Evolutionary conservation across 2,329 filamentous ascomycete species (phyloP).

Genomic region (Ascochyta fabae): DNA sequence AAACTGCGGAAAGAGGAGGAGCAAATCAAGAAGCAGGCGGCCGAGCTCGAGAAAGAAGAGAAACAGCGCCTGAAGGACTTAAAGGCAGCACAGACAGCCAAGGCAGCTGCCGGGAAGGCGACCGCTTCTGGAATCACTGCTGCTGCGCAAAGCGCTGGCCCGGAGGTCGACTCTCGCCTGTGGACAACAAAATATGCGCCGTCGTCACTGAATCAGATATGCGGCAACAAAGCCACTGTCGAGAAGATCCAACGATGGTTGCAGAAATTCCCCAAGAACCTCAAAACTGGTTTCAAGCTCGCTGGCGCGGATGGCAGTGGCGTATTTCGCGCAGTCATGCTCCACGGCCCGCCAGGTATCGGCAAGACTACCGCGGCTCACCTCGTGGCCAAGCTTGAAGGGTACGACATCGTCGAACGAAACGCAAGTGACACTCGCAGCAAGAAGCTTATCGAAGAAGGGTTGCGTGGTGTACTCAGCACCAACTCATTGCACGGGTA

Average conservation of each 20-base stretch:
- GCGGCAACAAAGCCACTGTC: constrained; percentile 89
- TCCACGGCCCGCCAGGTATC: constrained; percentile 93
- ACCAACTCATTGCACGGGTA: constrained; percentile 92
- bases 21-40: constrained; percentile 79
- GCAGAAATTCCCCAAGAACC: constrained; percentile 77
- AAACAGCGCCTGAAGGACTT: constrained; percentile 69
- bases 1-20: constrained; percentile 86
- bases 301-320: constrained; percentile 86
- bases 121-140: constrained; percentile 39
- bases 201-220: constrained; percentile 82
- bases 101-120: constrained; percentile 45
- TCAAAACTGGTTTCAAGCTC: constrained; percentile 81
- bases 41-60: constrained; percentile 88
- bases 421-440: constrained; percentile 96
- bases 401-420: constrained; percentile 91
- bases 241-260: constrained; percentile 92
- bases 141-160: constrained; percentile 26
- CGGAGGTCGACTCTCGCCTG: constrained; percentile 55
- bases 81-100: constrained; percentile 41
- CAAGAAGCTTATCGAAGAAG: constrained; percentile 91
- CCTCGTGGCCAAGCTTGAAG: constrained; percentile 88
- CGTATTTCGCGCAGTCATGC: constrained; percentile 84
- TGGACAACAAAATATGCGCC: constrained; percentile 98
- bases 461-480: constrained; percentile 87
- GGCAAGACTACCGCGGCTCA: constrained; percentile 98